phyloP scores from a whole-genome alignment of 2,329 filamentous ascomycete genomes.

The Cercospora zeina region DNA sequence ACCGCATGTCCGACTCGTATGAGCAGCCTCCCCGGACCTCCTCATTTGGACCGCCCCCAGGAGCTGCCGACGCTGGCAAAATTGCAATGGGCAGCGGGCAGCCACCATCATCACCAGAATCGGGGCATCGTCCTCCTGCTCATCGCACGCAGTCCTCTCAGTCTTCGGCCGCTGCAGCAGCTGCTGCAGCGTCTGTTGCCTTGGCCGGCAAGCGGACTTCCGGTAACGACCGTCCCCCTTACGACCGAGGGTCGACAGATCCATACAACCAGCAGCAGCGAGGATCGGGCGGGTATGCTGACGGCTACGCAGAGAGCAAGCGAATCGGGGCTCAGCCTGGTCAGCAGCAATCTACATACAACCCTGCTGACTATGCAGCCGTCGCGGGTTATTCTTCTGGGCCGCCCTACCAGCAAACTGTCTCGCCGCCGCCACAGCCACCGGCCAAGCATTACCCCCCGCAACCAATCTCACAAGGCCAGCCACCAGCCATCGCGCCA shows the following conservation, averaged over 20 bases:
- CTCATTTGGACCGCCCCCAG: constrained; percentile 44
- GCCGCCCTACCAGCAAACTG: constrained; percentile 46
- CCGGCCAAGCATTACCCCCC: constrained; percentile 58
- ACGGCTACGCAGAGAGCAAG: constrained; percentile 40
- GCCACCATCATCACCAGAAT: constrained; percentile 49
- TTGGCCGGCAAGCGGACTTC: constrained; percentile 48
- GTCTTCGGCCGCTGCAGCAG: constrained; percentile 51
- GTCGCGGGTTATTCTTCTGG: constrained; percentile 38
- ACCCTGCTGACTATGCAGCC: constrained; percentile 71
- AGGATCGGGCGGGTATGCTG: constrained; percentile 35
- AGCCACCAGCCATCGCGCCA: constrained; percentile 44
- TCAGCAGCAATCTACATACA: constrained; percentile 60
- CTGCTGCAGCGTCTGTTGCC: constrained; percentile 40
- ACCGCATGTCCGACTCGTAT: constrained; percentile 43
- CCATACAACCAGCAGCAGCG: constrained; percentile 30
- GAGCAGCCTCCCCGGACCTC: constrained; percentile 44
- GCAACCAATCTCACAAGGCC: constrained; percentile 48
- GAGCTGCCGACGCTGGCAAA: constrained; percentile 52
- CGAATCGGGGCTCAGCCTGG: constrained; percentile 40
- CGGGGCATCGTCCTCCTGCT: constrained; percentile 49
- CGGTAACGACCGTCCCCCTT: constrained; percentile 44
- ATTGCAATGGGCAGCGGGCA: constrained; percentile 45
- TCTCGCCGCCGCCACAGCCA: constrained; percentile 54
- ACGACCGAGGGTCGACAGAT: constrained; percentile 50
- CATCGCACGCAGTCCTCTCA: constrained; percentile 53